phyloP scores from a whole-genome alignment of 225 moss, liverwort and hornwort species.

The Polytrichum commune region DNA sequence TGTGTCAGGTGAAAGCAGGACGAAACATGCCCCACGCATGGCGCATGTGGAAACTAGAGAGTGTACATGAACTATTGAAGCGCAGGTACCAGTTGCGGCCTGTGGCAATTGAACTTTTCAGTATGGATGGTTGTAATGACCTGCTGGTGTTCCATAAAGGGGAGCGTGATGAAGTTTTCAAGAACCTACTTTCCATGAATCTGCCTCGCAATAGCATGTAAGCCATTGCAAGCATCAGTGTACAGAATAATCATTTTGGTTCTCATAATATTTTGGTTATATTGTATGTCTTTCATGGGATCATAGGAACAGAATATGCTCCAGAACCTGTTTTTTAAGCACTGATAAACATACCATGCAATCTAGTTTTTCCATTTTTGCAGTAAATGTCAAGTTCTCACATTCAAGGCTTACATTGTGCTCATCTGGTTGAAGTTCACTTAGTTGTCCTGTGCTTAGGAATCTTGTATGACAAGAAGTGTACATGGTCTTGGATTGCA shows the following conservation, averaged over 20 bases:
- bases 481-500: conserved; percentile 18
- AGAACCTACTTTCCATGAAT: conserved; percentile 83
- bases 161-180: conserved; percentile 90
- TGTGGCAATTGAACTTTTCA: conserved; percentile 88
- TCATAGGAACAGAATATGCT: too few relatives aligned
- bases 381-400: too few relatives aligned
- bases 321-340: too few relatives aligned
- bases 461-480: not conserved
- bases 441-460: too few relatives aligned
- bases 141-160: conserved; percentile 89
- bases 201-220: conserved; percentile 90
- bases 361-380: too few relatives aligned
- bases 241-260: not conserved
- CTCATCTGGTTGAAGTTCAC: too few relatives aligned
- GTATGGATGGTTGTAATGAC: conserved; percentile 97
- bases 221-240: conserved; percentile 9
- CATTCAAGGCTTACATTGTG: too few relatives aligned
- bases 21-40: conserved; percentile 78
- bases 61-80: conserved; percentile 89
- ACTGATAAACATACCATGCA: too few relatives aligned
- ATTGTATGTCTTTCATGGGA: too few relatives aligned
- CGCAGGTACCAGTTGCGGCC: conserved; percentile 90
- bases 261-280: too few relatives aligned
- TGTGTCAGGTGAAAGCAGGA: conserved; percentile 54
- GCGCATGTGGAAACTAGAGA: conserved; percentile 96